Conservation (phyloP, 116 monocot genomes). For the Dioscorea cayenensis region DNA sequence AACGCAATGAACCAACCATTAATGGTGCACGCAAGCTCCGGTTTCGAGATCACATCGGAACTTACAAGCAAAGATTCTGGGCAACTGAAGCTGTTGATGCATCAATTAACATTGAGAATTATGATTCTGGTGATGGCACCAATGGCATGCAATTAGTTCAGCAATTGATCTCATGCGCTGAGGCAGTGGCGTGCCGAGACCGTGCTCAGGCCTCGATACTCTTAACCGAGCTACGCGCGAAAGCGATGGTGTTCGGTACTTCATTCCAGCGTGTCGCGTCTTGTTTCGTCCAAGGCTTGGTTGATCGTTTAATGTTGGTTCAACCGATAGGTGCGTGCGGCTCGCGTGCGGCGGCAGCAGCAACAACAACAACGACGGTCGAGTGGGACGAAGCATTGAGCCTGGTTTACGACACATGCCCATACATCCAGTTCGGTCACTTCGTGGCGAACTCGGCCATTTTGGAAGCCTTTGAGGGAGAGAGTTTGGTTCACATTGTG, state of each 20-base stretch:
- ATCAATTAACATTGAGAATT: background rate
- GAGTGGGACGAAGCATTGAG: constrained; percentile 3
- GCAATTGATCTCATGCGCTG: background rate
- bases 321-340: background rate
- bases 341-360: background rate
- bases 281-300: background rate
- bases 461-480: constrained; percentile 10
- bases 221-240: background rate
- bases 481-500: constrained; percentile 5
- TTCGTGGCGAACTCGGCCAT: constrained; percentile 9
- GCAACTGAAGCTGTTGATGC: background rate
- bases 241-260: background rate
- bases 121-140: background rate
- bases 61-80: constrained; percentile 1
- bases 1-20: no score
- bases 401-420: background rate
- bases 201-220: background rate
- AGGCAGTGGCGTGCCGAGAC: background rate
- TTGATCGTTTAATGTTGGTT: background rate
- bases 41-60: background rate
- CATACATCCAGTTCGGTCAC: constrained; percentile 9
- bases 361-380: background rate
- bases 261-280: background rate
- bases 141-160: background rate
- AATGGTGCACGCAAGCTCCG: background rate